These are phyloP conservation scores for Mycena metata DNA, from an alignment of 768 basidiomycete genomes.

Conservation along the genomic window DNA sequence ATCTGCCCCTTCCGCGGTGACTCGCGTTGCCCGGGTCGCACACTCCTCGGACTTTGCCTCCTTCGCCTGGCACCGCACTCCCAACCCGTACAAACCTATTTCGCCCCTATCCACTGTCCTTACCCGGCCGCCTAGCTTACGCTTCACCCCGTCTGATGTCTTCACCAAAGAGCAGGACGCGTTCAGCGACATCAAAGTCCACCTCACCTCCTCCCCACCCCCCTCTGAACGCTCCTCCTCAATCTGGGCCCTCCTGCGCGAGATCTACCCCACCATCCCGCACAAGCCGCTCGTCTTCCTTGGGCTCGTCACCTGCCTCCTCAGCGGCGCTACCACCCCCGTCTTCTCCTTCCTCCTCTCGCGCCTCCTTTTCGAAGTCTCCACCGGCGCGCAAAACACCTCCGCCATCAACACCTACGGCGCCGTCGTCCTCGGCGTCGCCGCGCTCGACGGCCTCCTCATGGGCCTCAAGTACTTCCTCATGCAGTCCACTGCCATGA, in stretches of 20 bases:
- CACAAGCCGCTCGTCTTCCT: slow-evolving; percentile 76
- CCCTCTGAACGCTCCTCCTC: slow-evolving; percentile 41
- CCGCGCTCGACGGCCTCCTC: slow-evolving; percentile 81
- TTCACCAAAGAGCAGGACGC: slow-evolving; percentile 41
- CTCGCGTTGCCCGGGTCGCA: slow-evolving; percentile 30
- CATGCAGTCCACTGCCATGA: slow-evolving; percentile 81
- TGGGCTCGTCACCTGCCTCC: slow-evolving; percentile 77
- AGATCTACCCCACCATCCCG: slow-evolving; percentile 79
- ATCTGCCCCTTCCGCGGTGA: slow-evolving; percentile 31
- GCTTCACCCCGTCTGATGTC: slow-evolving; percentile 70
- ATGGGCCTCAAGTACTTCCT: slow-evolving; percentile 83
- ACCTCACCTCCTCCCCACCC: slow-evolving; percentile 23
- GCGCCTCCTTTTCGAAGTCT: slow-evolving; percentile 81
- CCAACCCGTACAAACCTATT: slow-evolving; percentile 38
- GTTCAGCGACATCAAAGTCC: slow-evolving; percentile 45
- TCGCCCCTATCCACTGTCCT: slow-evolving; percentile 47
- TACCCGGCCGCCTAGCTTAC: slow-evolving; percentile 67
- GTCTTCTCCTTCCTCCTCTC: slow-evolving; percentile 93
- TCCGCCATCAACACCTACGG: slow-evolving; percentile 77
- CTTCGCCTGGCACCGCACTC: slow-evolving; percentile 32
- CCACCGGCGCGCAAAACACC: slow-evolving; percentile 74
- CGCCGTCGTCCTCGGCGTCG: slow-evolving; percentile 78
- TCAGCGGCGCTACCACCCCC: slow-evolving; percentile 89
- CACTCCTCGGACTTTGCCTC: slow-evolving; percentile 28
- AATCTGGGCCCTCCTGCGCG: slow-evolving; percentile 63